A percentile compares a stretch with the other conserved stretches of the same genome.
These are phyloP conservation scores for Erythrophleum ivorense DNA, from an alignment of 331 rosid genomes.

Conservation along the genomic window DNA sequence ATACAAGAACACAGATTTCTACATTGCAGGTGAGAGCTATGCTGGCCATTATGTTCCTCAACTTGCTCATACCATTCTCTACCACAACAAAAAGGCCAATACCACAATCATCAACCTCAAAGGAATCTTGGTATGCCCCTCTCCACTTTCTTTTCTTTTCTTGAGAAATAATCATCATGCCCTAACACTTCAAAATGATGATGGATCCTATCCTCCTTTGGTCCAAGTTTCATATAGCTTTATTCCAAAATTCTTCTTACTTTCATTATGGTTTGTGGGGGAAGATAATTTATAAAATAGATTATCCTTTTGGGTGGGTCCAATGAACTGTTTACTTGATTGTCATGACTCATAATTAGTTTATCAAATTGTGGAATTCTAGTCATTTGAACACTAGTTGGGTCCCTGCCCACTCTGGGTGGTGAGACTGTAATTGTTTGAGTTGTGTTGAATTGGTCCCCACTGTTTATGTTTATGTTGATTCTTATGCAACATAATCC, in stretches of 20 bases:
- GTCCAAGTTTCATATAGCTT: neutral
- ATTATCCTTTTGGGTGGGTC: neutral
- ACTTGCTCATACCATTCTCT: slow-evolving; percentile 77
- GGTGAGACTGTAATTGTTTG: neutral
- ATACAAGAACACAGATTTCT: slow-evolving; percentile 66
- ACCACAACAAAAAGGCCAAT: slow-evolving; percentile 53
- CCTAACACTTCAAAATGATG: neutral
- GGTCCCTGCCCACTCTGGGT: neutral
- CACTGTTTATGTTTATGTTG: neutral
- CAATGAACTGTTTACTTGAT: neutral
- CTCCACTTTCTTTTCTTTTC: neutral
- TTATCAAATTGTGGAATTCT: slow-evolving; percentile 15
- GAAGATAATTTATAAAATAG: no score
- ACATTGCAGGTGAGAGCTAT: slow-evolving; percentile 84
- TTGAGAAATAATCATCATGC: neutral
- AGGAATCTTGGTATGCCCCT: slow-evolving; percentile 64
- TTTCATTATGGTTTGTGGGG: neutral
- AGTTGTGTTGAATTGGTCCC: neutral
- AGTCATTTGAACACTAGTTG: neutral
- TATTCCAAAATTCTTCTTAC: neutral
- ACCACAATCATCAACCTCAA: slow-evolving; percentile 68
- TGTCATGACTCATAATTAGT: neutral
- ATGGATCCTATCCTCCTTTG: no score
- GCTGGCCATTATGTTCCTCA: slow-evolving; percentile 92
- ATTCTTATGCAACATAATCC: neutral